Evolutionary conservation across 2,329 filamentous ascomycete species (phyloP).

Genomic region (Camptophora hylomeconis): DNA sequence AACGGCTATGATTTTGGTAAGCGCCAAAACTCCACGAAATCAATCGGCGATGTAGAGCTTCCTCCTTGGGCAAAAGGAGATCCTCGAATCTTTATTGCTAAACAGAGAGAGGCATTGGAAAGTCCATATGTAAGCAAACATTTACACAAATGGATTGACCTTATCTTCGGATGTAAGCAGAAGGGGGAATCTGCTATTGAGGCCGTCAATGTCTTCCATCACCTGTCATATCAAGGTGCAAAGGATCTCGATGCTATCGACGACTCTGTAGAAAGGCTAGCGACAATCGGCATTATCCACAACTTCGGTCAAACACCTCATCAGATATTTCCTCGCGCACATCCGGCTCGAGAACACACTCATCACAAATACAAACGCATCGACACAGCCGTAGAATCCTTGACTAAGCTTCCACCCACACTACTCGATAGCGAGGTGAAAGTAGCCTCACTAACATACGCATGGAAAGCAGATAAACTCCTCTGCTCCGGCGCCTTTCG

Average conservation of each 20-base stretch:
- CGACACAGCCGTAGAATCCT: conserved; percentile 61
- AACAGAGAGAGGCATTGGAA: conserved; percentile 89
- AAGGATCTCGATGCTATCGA: conserved; percentile 84
- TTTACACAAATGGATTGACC: conserved; percentile 87
- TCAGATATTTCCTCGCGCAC: conserved; percentile 75
- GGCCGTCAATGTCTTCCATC: conserved; percentile 88
- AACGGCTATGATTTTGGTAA: conserved; percentile 90
- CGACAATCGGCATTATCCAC: conserved; percentile 91
- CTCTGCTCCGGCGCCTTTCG: conserved; percentile 74
- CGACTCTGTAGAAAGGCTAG: conserved; percentile 72
- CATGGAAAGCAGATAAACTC: conserved; percentile 66
- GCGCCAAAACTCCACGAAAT: conserved; percentile 64
- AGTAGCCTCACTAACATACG: conserved; percentile 66
- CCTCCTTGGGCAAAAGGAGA: conserved; percentile 96
- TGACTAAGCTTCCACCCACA: conserved; percentile 67
- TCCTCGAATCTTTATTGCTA: conserved; percentile 86
- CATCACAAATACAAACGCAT: conserved; percentile 54
- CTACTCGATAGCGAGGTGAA: conserved; percentile 54
- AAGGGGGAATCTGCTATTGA: conserved; percentile 84
- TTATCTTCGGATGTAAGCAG: conserved; percentile 90
- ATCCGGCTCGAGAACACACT: conserved; percentile 61
- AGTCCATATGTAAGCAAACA: conserved; percentile 84
- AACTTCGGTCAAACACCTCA: conserved; percentile 97
- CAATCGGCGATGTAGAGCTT: conserved; percentile 75
- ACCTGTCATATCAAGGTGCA: conserved; percentile 86